phyloP scores from a whole-genome alignment of 208 protist species.

The Trypanosoma lewisi region DNA sequence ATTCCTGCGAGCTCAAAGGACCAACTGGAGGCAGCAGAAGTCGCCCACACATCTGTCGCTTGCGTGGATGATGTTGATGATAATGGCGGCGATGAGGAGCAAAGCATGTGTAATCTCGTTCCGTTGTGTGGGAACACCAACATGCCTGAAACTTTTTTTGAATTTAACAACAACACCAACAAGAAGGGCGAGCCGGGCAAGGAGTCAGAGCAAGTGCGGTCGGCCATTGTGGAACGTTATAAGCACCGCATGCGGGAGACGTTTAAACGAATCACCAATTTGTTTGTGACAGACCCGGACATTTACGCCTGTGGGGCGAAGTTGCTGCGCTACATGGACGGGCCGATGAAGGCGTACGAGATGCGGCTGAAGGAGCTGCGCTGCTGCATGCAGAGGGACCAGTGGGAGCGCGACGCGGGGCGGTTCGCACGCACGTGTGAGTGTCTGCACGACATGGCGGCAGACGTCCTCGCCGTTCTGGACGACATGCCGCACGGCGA shows the following conservation, averaged over 20 bases:
- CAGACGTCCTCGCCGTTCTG: constrained; percentile 40
- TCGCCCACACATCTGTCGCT: not conserved
- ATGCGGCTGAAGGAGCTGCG: constrained; percentile 82
- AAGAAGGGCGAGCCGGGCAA: constrained; percentile 14
- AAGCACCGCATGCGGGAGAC: constrained; percentile 63
- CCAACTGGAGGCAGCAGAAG: constrained; percentile 26
- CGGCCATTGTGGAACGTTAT: constrained; percentile 56
- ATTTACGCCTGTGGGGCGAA: constrained; percentile 75
- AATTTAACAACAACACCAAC: not conserved
- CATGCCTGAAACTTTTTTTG: constrained; percentile 35
- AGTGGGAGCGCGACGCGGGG: constrained; percentile 62
- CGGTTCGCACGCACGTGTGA: constrained; percentile 65
- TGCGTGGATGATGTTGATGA: constrained; percentile 21
- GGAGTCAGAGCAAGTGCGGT: constrained; percentile 24
- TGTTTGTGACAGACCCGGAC: constrained; percentile 83
- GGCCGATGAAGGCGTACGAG: constrained; percentile 56
- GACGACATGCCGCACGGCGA: constrained; percentile 25
- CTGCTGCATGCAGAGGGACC: constrained; percentile 79
- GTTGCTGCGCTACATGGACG: constrained; percentile 65
- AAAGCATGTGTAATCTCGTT: constrained; percentile 21
- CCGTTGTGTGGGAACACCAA: constrained; percentile 39
- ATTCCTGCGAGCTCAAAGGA: constrained; percentile 56
- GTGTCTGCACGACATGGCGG: constrained; percentile 48
- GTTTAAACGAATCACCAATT: constrained; percentile 58
- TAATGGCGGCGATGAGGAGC: constrained; percentile 26